A percentile compares a stretch with the other conserved stretches of the same genome.
phyloP scores from a whole-genome alignment of 768 basidiomycete species.

The Favolaschia claudopus region DNA sequence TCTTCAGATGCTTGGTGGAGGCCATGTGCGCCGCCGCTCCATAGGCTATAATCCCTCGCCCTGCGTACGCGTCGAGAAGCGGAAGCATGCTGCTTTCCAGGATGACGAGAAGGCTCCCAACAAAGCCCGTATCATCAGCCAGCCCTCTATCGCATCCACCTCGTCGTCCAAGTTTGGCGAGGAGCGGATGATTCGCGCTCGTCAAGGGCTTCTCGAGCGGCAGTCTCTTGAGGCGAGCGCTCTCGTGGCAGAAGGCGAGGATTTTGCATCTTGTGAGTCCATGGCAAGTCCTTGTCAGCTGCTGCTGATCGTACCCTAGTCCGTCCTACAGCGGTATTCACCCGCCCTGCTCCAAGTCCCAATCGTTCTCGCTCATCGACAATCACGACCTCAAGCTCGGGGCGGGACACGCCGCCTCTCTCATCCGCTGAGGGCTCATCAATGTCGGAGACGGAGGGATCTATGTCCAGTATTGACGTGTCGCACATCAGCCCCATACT shows the following conservation, averaged over 20 bases:
- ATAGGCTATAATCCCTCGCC: constrained; percentile 74
- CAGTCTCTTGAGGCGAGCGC: constrained; percentile 74
- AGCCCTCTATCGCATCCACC: constrained; percentile 72
- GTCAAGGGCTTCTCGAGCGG: constrained; percentile 65
- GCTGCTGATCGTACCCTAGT: constrained; percentile 40
- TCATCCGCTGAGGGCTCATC: constrained; percentile 75
- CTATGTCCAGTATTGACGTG: constrained; percentile 81
- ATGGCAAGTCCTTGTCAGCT: not conserved
- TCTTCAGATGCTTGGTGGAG: constrained; percentile 81
- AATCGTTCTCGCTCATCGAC: constrained; percentile 77
- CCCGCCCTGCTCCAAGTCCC: constrained; percentile 58
- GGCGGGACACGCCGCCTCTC: constrained; percentile 74
- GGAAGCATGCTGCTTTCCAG: constrained; percentile 58
- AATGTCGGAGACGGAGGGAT: constrained; percentile 72
- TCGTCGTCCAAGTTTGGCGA: constrained; percentile 70
- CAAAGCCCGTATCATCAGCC: constrained; percentile 61
- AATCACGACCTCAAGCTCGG: constrained; percentile 69
- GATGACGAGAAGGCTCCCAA: constrained; percentile 49
- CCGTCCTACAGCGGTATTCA: constrained; percentile 63
- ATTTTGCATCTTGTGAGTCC: constrained; percentile 53
- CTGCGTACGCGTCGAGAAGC: constrained; percentile 69
- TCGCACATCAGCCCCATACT: constrained; percentile 65
- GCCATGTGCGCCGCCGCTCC: constrained; percentile 73
- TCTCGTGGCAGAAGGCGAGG: constrained; percentile 73
- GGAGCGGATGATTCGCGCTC: constrained; percentile 72